These are phyloP conservation scores for Pseudonitzschia multiseries DNA, from an alignment of 108 stramenopile genomes.

Conservation along the genomic window DNA sequence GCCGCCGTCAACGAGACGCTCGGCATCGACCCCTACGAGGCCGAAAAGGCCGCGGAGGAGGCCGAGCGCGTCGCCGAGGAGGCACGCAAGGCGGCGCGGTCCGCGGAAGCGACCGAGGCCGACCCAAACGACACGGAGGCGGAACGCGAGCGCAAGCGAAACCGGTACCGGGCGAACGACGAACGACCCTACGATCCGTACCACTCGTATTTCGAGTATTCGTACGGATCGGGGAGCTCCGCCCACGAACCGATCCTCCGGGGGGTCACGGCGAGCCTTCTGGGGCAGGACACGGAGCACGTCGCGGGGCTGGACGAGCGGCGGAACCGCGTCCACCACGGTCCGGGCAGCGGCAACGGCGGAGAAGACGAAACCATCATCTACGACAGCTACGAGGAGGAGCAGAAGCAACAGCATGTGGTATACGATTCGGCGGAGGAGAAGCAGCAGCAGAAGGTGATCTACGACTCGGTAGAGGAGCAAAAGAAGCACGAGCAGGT, in stretches of 20 bases:
- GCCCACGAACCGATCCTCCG: conserved; percentile 50
- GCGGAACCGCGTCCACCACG: conserved; percentile 34
- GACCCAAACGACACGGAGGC: background rate
- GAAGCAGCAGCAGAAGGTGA: background rate
- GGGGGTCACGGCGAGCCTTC: conserved; percentile 62
- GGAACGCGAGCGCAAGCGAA: background rate
- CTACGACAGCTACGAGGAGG: conserved; percentile 17
- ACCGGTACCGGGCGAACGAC: background rate
- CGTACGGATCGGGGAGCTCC: conserved; percentile 20
- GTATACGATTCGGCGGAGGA: conserved; percentile 15
- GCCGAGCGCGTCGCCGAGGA: conserved; percentile 23
- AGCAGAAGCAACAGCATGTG: background rate
- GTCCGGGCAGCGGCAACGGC: conserved; percentile 11
- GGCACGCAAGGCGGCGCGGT: conserved; percentile 3
- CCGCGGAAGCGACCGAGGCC: background rate
- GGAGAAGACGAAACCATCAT: conserved; percentile 11
- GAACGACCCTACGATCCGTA: conserved; percentile 74
- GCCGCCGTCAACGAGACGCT: conserved; percentile 57
- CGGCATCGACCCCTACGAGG: conserved; percentile 43
- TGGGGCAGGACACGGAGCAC: conserved; percentile 56
- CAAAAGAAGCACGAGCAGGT: background rate
- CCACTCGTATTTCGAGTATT: conserved; percentile 76
- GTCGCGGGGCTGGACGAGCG: conserved; percentile 50
- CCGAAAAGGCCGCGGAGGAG: conserved; percentile 30
- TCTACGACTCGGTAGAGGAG: conserved; percentile 8